Evolutionary conservation across 768 basidiomycete species (phyloP), one percentile per base, ranked within the genome.

Genomic region (Pluteus cervinus): DNA sequence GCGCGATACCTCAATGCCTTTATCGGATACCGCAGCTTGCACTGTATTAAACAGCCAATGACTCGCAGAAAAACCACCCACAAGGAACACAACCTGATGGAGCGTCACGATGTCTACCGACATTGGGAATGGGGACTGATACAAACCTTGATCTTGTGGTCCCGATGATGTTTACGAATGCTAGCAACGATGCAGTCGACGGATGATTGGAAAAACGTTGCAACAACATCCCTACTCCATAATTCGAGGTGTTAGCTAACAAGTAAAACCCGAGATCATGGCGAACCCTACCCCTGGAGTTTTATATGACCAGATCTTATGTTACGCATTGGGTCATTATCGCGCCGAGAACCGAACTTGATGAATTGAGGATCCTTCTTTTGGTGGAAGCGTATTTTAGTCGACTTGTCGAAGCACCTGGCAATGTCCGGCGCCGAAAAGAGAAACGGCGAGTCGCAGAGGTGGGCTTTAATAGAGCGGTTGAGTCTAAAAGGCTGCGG

Each of bases 31-130:
- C 9, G 49, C 41, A 33, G 33, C 52, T 33, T 59, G 57, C 1
- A 71, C 51, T 26, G 56, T 50, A 1, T 53, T 43, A 44, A 56
- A 65, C 14, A 73, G 44, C 60, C 66, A 71, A 29, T 67, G 58
- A 39, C 66, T 72, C 1, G 64, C 63, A 10, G 66, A 61, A 48
- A 71, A 72, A 0, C 71, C 71, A 15, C 71, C 71, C 6, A 73
- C 69, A 1, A 73, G 58, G 17, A 57, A 37, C 9, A 58, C 52
- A n/a, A 45, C 48, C 57, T 58, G 21, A 3, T n/a, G 9, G 7
- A 33, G 5, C 2, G 21, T 34, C n/a, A n/a, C n/a, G n/a, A n/a
- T n/a, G n/a, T n/a, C n/a, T n/a, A n/a, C n/a, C n/a, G n/a, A n/a
- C n/a, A n/a, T n/a, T n/a, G n/a, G n/a, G n/a, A n/a, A n/a, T n/a